Base-by-base conservation (phyloP, 1,139 yeast species). In the Kazachstania sp. region DNA sequence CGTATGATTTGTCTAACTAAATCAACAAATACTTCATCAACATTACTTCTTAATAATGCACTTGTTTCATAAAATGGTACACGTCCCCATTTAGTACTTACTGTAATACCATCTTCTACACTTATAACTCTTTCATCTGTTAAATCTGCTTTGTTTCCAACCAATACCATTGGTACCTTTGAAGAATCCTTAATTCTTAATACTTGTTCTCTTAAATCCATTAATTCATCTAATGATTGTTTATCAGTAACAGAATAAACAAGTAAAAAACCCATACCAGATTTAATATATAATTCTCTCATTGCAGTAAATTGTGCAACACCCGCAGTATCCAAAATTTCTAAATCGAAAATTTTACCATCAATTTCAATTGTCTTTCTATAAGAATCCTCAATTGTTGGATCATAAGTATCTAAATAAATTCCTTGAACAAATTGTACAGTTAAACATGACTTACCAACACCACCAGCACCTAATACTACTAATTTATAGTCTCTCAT, bases 391-490 rank as follows among this genome's bases (percentile, higher is more conserved):
- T 92, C 98, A 59, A 92, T 92, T 23, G 98, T 92, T 9, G 98
- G 98, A 69, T 92, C 97, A 61, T 92, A 92, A 49, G 95, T 92
- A 66, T 88, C 95, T 48, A 90, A 85, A 66, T 90, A 90, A 56
- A 86, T 95, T 50, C 88, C 83, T 67, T 88, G 96, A 45, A 88
- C 88, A 59, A 83, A 77, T 66, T 90, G 95, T 50, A 90, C 90
- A 43, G 97, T 90, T 53, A 90, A 73, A 30, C 96, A 96, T 20
- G 96, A 86, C 65, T 92, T 92, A 62, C 98, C 98, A 47, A 92
- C 97, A 68, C 96, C 97, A 65, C 97, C 97, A 41, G 96, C 97
- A 46, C 97, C 97, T 44, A 90, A 85, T 45, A 92, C 97, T 28
- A 90, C 96, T 55, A 90, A 72, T 64, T 90, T 86, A 68, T 85